These are phyloP conservation scores for Bertia moriformis DNA, from an alignment of 2,329 filamentous ascomycete genomes.

Conservation along the genomic window DNA sequence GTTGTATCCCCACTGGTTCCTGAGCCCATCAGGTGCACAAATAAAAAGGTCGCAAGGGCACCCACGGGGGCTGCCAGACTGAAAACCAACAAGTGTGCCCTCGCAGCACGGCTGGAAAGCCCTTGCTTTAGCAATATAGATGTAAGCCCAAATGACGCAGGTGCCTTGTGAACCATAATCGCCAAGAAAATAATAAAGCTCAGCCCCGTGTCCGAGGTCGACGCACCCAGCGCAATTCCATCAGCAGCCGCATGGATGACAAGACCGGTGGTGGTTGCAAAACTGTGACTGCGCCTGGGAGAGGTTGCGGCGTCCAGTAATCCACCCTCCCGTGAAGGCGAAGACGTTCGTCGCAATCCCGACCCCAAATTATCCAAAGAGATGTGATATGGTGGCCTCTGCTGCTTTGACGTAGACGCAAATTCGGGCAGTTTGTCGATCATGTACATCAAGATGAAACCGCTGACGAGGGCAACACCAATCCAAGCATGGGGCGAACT, in stretches of 20 bases:
- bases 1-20: background rate
- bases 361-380: slow-evolving; percentile 1
- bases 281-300: background rate
- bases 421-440: slow-evolving; percentile 1
- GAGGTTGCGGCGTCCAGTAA: background rate
- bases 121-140: background rate
- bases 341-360: background rate
- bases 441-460: slow-evolving; percentile 1
- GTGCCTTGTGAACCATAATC: slow-evolving; percentile 1
- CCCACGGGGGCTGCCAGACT: background rate
- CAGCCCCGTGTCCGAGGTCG: background rate
- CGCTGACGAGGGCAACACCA: background rate
- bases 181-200: slow-evolving; percentile 1
- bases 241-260: slow-evolving; percentile 1
- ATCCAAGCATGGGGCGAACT: background rate
- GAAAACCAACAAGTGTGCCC: background rate
- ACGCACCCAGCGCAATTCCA: slow-evolving; percentile 1
- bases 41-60: background rate
- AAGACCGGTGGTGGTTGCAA: background rate
- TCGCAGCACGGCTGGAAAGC: background rate
- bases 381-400: background rate
- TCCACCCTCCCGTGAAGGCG: background rate
- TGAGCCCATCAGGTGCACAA: background rate
- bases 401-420: background rate
- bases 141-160: background rate